Evolutionary conservation across 305 asterid genomes (phyloP).

Genomic region (Fraxinus albicans): DNA sequence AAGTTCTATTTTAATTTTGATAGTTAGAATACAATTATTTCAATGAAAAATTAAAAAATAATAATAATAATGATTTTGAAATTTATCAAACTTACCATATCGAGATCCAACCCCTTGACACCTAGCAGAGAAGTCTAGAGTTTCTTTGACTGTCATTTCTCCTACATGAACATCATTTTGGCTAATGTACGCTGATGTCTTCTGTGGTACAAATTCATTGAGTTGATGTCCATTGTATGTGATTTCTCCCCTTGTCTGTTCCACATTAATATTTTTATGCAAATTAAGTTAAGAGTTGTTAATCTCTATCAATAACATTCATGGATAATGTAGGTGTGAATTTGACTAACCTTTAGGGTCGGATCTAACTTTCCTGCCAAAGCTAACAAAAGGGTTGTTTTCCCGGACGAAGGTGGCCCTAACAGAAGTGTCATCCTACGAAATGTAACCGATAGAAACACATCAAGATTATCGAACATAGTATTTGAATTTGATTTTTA

Average conservation of each 20-base stretch:
- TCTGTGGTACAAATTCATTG: conserved; percentile 73
- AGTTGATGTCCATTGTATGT: conserved; percentile 79
- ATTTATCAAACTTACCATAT: conserved; percentile 50
- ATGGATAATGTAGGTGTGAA: background rate
- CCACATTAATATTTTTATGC: background rate
- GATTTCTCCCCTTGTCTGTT: conserved; percentile 65
- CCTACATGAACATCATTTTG: conserved; percentile 90
- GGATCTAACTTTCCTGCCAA: conserved; percentile 57
- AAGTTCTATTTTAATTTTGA: conserved; percentile 46
- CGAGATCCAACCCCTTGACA: conserved; percentile 93
- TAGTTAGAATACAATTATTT: background rate
- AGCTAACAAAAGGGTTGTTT: conserved; percentile 58
- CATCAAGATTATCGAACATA: background rate
- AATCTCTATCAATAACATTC: background rate
- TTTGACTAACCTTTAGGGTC: conserved; percentile 34
- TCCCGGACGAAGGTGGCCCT: conserved; percentile 68
- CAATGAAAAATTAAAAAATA: background rate
- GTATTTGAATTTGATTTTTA: background rate
- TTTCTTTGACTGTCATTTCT: conserved; percentile 95
- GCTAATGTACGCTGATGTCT: conserved; percentile 89
- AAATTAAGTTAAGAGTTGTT: background rate
- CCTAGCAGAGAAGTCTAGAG: conserved; percentile 88
- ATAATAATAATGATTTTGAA: background rate
- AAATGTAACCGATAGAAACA: background rate
- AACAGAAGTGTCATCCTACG: conserved; percentile 59